Evolutionary conservation across 306 rosid species (phyloP), one percentile per base, ranked within the genome.

Genomic region (Cyclanthera cordifolia): DNA sequence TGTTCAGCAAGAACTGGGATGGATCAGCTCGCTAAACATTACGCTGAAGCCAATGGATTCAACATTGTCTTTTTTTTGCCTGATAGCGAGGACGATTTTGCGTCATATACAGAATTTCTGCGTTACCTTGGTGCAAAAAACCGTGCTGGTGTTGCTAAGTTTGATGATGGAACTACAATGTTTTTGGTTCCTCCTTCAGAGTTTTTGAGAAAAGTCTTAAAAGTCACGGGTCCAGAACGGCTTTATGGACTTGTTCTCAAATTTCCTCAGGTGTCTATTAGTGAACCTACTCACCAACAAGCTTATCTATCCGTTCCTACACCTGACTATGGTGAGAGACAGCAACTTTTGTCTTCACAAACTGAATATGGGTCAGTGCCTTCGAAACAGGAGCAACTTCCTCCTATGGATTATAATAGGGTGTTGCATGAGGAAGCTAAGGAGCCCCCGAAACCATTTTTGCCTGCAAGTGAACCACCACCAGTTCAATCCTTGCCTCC

Each of bases 101-200:
- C 97, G 23, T 90, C 99, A 16, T 94, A 90, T 77, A 94, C 99
- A 23, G 99, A 94, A 80, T 94, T 94, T 79, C 91, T 94, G 46
- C 92, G 88, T 71, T 94, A 94, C 71, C 79, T 94, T n/a, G 85
- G 96, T 71, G 97, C 87, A 16, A 94, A 94, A 82, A 76, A 81
- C 72, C 97, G 99, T 54, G 99, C 99, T 66, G 99, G 99, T 78
- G 99, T 94, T 75, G 99, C 99, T 34, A 94, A 94, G 75, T 90
- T 90, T 80, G 88, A 72, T 67, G 94, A 88, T 75, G 88, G 86
- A 58, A 90, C 90, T 73, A 94, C 99, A 61, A 79, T 94, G 65
- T 94, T 94, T 79, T 79, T 94, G 76, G 97, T 94, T 54, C 99
- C 99, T 69, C 99, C 99, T 67, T 94, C 99, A 16, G 97, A 94